These are phyloP conservation scores for Pythium guiyangense DNA, from an alignment of 352 stramenopile genomes.

Conservation along the genomic window DNA sequence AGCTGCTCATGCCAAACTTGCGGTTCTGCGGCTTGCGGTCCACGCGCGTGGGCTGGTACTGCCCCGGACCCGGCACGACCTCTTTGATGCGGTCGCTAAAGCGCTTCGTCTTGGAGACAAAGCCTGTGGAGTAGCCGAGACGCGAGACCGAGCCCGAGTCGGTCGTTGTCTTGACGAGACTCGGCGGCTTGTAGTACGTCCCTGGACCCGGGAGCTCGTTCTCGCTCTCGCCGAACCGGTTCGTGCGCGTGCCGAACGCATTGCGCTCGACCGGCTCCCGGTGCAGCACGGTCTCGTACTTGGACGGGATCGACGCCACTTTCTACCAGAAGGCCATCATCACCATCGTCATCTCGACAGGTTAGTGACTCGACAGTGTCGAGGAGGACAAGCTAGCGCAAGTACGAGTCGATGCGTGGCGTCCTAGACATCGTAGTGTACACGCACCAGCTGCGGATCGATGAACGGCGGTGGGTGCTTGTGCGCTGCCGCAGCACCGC, in stretches of 20 bases:
- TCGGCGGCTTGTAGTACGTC: conserved; percentile 63
- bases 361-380: background rate
- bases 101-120: conserved; percentile 74
- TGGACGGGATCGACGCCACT: conserved; percentile 74
- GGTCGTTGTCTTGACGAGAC: conserved; percentile 45
- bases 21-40: conserved; percentile 50
- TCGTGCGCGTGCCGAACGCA: conserved; percentile 63
- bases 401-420: too few species aligned
- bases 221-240: conserved; percentile 61
- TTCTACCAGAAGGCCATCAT: conserved; percentile 16
- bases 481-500: conserved; percentile 11
- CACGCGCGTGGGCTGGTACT: conserved; percentile 37
- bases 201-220: conserved; percentile 69
- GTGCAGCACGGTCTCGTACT: conserved; percentile 71
- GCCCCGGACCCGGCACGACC: conserved; percentile 49
- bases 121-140: conserved; percentile 68
- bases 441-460: conserved; percentile 19
- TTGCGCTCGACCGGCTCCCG: conserved; percentile 52
- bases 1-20: conserved; percentile 67
- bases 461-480: conserved; percentile 5
- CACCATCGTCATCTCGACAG: too few species aligned
- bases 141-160: conserved; percentile 74
- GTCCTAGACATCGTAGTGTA: background rate
- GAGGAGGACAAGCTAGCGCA: too few species aligned
- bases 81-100: conserved; percentile 52